phyloP scores from a whole-genome alignment of 169 alveolate species.

The Cyclospora cayetanensis region DNA sequence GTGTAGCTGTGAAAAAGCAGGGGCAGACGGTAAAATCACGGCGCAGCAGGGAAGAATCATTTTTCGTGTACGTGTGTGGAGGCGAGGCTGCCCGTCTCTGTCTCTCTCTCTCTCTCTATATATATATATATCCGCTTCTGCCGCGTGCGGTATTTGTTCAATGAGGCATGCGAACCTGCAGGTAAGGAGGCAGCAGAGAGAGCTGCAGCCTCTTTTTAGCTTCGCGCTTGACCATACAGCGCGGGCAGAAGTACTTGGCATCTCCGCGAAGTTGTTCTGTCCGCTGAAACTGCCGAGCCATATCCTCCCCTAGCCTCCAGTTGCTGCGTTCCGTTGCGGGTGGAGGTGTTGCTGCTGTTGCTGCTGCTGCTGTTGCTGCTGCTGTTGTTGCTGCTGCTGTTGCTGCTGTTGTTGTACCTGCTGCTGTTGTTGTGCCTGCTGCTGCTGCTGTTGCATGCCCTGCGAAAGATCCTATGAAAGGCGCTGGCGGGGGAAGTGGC shows the following conservation, averaged over 20 bases:
- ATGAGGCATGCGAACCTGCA: constrained; percentile 31
- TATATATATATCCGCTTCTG: background rate
- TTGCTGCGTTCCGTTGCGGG: constrained; percentile 6
- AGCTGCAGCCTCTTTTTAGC: constrained; percentile 49
- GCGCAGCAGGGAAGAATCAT: no score
- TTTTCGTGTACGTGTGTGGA: no score
- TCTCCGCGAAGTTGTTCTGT: constrained; percentile 55
- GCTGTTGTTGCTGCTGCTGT: background rate
- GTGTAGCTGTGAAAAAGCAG: no score
- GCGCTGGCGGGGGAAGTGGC: background rate
- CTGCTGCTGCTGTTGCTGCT: constrained; percentile 22
- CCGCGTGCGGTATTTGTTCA: background rate
- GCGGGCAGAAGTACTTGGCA: constrained; percentile 55
- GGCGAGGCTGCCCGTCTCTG: no score
- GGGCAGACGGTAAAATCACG: no score
- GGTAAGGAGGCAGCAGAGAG: constrained; percentile 57
- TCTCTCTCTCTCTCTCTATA: background rate
- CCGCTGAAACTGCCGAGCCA: constrained; percentile 62
- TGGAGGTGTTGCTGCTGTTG: background rate
- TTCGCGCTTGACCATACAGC: constrained; percentile 48
- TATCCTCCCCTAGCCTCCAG: constrained; percentile 51
- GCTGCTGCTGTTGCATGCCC: no score
- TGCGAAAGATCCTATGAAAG: no score
- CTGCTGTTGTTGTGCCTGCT: background rate
- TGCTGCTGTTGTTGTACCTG: background rate